Percentiles rank a stretch among this genome's conserved stretches.
These are phyloP conservation scores for Pyricularia grisea DNA, from an alignment of 2,329 filamentous ascomycete species.

Conservation along the genomic window DNA sequence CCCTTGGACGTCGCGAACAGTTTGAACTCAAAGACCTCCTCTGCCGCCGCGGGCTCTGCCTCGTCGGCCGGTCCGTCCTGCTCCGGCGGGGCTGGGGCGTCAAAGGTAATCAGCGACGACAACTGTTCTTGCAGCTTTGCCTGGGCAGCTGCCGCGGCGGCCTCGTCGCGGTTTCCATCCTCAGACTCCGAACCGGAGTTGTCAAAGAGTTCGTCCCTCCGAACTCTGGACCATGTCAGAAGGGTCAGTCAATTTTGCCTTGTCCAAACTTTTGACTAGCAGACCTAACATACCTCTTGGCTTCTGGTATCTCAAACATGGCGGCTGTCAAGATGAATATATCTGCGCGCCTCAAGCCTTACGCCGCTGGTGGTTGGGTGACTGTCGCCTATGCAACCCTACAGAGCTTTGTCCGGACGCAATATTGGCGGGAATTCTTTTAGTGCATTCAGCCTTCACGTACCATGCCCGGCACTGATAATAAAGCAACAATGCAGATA, in stretches of 20 bases:
- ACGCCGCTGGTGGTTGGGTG: background rate
- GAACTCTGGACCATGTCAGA: slow-evolving; percentile 30
- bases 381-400: background rate
- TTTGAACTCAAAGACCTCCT: slow-evolving; percentile 44
- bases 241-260: slow-evolving; percentile 3
- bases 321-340: background rate
- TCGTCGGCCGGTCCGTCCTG: slow-evolving; percentile 17
- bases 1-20: slow-evolving; percentile 40
- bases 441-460: background rate
- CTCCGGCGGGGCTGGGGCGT: slow-evolving; percentile 9
- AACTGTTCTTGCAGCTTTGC: slow-evolving; percentile 26
- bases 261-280: background rate
- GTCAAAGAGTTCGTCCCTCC: slow-evolving; percentile 42
- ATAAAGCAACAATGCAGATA: background rate
- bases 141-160: slow-evolving; percentile 28
- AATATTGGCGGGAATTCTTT: background rate
- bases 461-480: background rate
- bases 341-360: background rate
- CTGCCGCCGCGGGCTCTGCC: slow-evolving; percentile 13
- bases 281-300: slow-evolving; percentile 34
- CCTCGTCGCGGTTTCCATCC: slow-evolving; percentile 18
- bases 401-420: background rate
- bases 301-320: slow-evolving; percentile 44
- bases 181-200: slow-evolving; percentile 21
- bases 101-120: slow-evolving; percentile 33